Evolutionary conservation across 2,329 filamentous ascomycete genomes (phyloP).

Genomic region (Colletotrichum endophyticum): DNA sequence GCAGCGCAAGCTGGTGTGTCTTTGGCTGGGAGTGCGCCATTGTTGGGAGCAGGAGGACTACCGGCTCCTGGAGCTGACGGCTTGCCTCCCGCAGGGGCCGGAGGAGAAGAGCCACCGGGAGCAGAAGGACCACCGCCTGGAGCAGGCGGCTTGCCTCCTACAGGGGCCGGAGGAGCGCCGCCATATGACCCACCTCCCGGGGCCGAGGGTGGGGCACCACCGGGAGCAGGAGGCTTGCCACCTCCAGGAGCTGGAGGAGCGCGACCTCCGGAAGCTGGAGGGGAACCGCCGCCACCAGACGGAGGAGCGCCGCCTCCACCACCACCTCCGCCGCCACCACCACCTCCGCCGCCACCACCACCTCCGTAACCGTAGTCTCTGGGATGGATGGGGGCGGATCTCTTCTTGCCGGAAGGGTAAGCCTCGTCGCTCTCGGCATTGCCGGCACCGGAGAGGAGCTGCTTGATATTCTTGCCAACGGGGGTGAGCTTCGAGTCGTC

Average conservation of each 20-base stretch:
- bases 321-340: not conserved
- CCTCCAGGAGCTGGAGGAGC: not conserved
- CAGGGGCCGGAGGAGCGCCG: not conserved
- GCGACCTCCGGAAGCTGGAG: not conserved
- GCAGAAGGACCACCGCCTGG: not conserved
- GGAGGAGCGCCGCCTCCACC: not conserved
- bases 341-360: not conserved
- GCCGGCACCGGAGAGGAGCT: conserved; percentile 25
- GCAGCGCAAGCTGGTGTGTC: conserved; percentile 32
- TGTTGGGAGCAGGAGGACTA: not conserved
- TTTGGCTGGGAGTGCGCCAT: conserved; percentile 18
- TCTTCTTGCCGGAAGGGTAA: conserved; percentile 3
- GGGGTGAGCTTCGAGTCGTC: conserved; percentile 32
- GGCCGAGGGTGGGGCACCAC: not conserved
- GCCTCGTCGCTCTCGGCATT: conserved; percentile 26
- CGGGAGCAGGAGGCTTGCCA: not conserved
- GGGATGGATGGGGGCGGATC: not conserved
- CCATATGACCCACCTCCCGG: not conserved
- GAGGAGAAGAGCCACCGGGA: not conserved
- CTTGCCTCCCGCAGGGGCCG: not conserved
- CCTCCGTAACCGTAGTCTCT: not conserved
- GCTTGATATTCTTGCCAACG: conserved; percentile 34
- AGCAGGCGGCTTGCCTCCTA: not conserved
- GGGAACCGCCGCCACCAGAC: not conserved
- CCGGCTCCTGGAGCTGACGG: not conserved